Evolutionary conservation across 2,329 filamentous ascomycete species (phyloP).

Genomic region (Ustulina deusta): DNA sequence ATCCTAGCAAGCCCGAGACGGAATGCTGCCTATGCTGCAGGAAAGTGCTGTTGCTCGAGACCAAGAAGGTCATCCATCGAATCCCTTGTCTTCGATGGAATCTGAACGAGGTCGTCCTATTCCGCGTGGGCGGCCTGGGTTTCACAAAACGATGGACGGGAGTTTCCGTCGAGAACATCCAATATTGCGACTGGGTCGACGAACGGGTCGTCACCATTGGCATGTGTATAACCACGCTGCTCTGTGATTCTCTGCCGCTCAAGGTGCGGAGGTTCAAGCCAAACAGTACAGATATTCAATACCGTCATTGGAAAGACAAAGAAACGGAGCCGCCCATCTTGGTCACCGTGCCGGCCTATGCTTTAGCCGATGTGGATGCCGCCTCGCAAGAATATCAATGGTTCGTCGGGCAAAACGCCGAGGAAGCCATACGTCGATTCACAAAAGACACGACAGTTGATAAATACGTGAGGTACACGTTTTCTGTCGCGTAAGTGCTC

Average conservation of each 20-base stretch:
- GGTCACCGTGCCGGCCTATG: conserved; percentile 55
- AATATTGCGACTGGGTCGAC: conserved; percentile 49
- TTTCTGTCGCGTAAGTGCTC: conserved; percentile 47
- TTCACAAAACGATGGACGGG: conserved; percentile 60
- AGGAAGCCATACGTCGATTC: conserved; percentile 50
- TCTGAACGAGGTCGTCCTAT: conserved; percentile 56
- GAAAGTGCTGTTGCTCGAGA: conserved; percentile 52
- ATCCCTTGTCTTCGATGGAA: conserved; percentile 59
- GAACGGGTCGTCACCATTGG: conserved; percentile 51
- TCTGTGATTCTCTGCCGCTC: conserved; percentile 52
- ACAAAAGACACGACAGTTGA: conserved; percentile 38
- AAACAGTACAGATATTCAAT: conserved; percentile 53
- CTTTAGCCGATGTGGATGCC: conserved; percentile 54
- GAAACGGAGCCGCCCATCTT: conserved; percentile 43
- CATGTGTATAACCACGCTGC: conserved; percentile 55
- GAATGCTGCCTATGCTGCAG: conserved; percentile 57
- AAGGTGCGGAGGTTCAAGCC: conserved; percentile 58
- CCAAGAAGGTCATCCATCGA: conserved; percentile 61
- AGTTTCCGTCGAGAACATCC: conserved; percentile 57
- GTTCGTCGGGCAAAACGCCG: conserved; percentile 53
- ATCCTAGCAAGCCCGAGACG: conserved; percentile 49
- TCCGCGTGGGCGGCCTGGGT: conserved; percentile 58
- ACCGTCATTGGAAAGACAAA: conserved; percentile 55
- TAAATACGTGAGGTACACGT: conserved; percentile 50
- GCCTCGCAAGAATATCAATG: conserved; percentile 52